phyloP scores from a whole-genome alignment of 305 asterid species.

The Ruellia speciosa region DNA sequence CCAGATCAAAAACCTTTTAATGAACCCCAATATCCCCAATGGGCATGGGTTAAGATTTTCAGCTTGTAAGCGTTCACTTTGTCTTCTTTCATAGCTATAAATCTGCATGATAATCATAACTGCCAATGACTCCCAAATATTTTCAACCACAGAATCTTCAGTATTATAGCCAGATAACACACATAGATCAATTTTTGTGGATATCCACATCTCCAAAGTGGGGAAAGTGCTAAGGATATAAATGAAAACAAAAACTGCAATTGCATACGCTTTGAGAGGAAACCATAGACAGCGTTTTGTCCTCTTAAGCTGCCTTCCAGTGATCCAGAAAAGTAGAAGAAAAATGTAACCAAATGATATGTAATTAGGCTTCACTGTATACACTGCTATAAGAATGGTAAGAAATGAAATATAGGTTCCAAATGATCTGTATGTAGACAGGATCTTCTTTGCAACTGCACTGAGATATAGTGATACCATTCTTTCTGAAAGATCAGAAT shows the following conservation, averaged over 20 bases:
- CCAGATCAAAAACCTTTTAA: conserved; percentile 79
- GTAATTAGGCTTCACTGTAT: conserved; percentile 82
- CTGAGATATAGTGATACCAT: conserved; percentile 83
- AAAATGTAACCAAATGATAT: conserved; percentile 80
- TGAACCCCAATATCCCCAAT: conserved; percentile 72
- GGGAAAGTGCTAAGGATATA: conserved; percentile 77
- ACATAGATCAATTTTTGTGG: conserved; percentile 54
- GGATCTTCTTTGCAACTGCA: conserved; percentile 77
- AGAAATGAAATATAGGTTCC: conserved; percentile 91
- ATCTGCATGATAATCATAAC: conserved; percentile 93
- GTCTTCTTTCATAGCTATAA: conserved; percentile 96
- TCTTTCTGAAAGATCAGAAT: conserved; percentile 55
- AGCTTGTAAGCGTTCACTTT: conserved; percentile 56
- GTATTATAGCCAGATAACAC: conserved; percentile 65
- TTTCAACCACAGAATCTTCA: conserved; percentile 56
- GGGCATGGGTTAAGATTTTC: conserved; percentile 50
- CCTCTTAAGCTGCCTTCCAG: conserved; percentile 86
- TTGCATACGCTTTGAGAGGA: conserved; percentile 84
- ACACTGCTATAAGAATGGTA: conserved; percentile 81
- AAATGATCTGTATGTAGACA: conserved; percentile 78
- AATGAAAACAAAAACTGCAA: conserved; percentile 60
- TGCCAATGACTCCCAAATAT: conserved; percentile 91
- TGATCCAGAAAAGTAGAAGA: conserved; percentile 93
- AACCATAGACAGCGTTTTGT: conserved; percentile 87
- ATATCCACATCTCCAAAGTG: conserved; percentile 72